Conservation (phyloP, 495 filamentous ascomycete genomes). For the Elasticomyces elasticus region DNA sequence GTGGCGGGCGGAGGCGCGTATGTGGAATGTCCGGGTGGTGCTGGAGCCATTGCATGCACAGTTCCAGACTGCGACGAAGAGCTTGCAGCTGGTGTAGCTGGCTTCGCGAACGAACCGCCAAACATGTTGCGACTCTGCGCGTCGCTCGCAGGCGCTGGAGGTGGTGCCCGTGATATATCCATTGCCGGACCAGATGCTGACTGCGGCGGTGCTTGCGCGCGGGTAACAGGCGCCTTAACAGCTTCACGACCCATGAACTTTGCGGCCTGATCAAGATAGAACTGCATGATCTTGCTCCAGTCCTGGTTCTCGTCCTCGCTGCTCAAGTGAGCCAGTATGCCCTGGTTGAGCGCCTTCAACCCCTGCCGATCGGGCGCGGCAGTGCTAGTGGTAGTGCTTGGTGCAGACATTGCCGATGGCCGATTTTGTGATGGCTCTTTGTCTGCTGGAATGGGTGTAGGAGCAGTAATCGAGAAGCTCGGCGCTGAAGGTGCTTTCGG, state of each 20-base stretch:
- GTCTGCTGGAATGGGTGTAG: not conserved
- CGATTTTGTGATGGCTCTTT: not conserved
- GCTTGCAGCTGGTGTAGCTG: not conserved
- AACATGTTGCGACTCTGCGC: not conserved
- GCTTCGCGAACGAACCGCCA: not conserved
- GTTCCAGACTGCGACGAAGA: not conserved
- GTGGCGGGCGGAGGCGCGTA: not conserved
- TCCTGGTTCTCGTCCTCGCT: conserved; percentile 12
- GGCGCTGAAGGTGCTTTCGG: conserved; percentile 4
- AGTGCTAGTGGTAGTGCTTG: not conserved
- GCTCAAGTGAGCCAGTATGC: conserved; percentile 15
- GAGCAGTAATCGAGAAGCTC: not conserved
- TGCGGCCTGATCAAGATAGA: conserved; percentile 13
- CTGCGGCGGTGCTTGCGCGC: not conserved
- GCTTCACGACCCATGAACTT: conserved; percentile 5
- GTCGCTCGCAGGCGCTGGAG: not conserved
- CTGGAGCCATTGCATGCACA: not conserved
- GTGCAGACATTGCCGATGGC: not conserved
- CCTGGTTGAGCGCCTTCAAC: conserved; percentile 19
- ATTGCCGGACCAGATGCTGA: not conserved
- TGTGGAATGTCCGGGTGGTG: not conserved
- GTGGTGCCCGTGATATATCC: not conserved
- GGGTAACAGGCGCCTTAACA: not conserved
- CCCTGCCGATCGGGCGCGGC: not conserved
- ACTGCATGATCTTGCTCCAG: conserved; percentile 17